Evolutionary conservation across 192 early-diverging fungal species (phyloP), one percentile per base, ranked within the genome.

Genomic region (Podochytrium sp.): DNA sequence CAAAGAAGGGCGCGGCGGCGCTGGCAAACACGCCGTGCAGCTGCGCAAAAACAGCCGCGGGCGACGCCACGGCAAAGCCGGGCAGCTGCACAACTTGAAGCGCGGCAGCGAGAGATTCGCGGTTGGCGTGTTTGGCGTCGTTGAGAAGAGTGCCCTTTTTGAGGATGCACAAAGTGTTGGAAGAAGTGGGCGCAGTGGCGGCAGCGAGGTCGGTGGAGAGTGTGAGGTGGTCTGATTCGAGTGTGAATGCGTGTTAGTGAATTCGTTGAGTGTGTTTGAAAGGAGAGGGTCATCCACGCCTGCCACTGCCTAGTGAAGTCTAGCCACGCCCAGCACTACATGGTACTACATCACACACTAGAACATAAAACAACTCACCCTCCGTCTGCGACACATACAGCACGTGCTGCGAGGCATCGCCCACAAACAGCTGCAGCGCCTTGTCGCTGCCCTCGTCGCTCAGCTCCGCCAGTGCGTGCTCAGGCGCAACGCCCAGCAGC

Each of bases 1-100:
- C 94, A 76, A 99, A 99, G 84, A 95, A 96, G 12, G 97, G 97
- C 33, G 92, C 86, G 53, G 98, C 93, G 1, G 94, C 97, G 78
- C 93, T 89, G 75, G 96, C 96, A 69, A 99, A 90, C 73, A 94
- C 94, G 0, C 91, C 90, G 62, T 97, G 95, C 3, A 98, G 79
- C 0, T 92, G 86, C 80, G 96, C 96, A 79, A 96, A 99, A 12
- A 93, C 90, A 52, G 86, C 90, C 7, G 73, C 71, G 49, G 78
- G 7, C 43, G 43, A 25, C n/a, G 67, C 29, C 27, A 12, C 51
- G 27, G 83, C 85, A 1, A 86, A 86, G 32, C 95, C 96, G 0
- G 96, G 96, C 55, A 99, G 78, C 74, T 93, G 94, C 80, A 97
- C 94, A 43, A 96, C 84, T 78, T 96, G 94, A 67, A 96, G 80